Evolutionary conservation across 2,329 filamentous ascomycete species (phyloP).

Genomic region (Ascochyta koolunga): DNA sequence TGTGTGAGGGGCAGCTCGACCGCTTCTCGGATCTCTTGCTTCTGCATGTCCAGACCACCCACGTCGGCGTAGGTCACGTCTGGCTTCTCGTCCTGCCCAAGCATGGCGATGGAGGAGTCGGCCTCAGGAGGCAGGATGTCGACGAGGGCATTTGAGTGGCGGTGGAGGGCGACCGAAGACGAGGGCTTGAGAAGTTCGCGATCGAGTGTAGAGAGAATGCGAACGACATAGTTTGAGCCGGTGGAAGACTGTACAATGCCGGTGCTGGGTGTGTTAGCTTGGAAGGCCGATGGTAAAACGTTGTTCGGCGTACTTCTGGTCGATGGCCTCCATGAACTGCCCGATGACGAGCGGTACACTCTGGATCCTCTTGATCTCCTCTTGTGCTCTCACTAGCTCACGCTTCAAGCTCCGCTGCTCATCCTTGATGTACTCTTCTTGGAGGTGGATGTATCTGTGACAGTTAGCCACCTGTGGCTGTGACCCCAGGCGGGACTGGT

Average conservation of each 20-base stretch:
- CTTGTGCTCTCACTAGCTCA: conserved; percentile 94
- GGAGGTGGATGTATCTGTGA: conserved; percentile 85
- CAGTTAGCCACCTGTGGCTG: conserved; percentile 34
- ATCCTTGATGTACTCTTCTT: conserved; percentile 99
- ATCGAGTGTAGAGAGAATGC: conserved; percentile 96
- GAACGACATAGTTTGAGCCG: conserved; percentile 97
- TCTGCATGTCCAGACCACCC: conserved; percentile 98
- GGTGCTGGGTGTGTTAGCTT: conserved; percentile 65
- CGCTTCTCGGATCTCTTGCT: conserved; percentile 97
- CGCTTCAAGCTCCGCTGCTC: conserved; percentile 98
- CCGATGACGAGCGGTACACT: conserved; percentile 97
- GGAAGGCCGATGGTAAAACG: not conserved
- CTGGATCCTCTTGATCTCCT: conserved; percentile 99
- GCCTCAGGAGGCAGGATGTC: conserved; percentile 99
- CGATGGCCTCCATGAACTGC: conserved; percentile 99
- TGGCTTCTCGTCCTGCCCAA: conserved; percentile 94
- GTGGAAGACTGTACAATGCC: conserved; percentile 98
- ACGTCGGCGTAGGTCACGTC: conserved; percentile 98
- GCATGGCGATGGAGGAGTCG: conserved; percentile 98
- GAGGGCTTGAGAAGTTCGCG: conserved; percentile 98
- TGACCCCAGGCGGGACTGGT: not conserved
- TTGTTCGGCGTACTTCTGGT: conserved; percentile 78
- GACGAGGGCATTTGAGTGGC: conserved; percentile 97
- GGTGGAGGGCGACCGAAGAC: conserved; percentile 94
- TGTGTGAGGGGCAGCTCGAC: conserved; percentile 96